A percentile compares a stretch with the other conserved stretches of the same genome.
Evolutionary conservation across 148 eudicot species (phyloP).

Genomic region (Tetragonia tetragonoides): DNA sequence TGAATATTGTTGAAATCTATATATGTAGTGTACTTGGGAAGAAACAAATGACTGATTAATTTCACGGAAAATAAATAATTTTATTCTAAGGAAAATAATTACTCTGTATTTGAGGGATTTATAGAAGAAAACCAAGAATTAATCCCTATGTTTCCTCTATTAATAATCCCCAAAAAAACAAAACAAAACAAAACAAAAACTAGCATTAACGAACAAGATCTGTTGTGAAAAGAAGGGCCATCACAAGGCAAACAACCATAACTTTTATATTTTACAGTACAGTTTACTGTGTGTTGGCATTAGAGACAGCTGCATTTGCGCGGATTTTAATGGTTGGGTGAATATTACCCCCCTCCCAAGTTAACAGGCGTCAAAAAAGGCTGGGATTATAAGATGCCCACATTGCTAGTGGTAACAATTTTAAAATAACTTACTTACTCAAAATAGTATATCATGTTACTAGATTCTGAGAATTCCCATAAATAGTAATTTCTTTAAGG

Average conservation of each 20-base stretch:
- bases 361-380: slow-evolving; percentile 1
- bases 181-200: background rate
- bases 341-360: slow-evolving; percentile 8
- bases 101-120: background rate
- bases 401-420: background rate
- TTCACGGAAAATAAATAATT: background rate
- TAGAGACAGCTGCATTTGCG: slow-evolving; percentile 8
- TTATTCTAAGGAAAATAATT: background rate
- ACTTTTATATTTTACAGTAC: background rate
- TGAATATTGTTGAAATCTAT: slow-evolving; percentile 9
- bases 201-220: slow-evolving; percentile 17
- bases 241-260: background rate
- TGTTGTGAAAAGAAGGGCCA: slow-evolving; percentile 17
- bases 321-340: slow-evolving; percentile 15
- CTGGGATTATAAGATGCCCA: slow-evolving; percentile 23
- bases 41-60: background rate
- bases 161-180: background rate
- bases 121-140: slow-evolving; percentile 3
- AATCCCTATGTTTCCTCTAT: slow-evolving; percentile 2
- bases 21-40: background rate
- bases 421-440: background rate
- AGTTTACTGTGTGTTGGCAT: slow-evolving; percentile 8
- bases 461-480: background rate
- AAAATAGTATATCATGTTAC: background rate
- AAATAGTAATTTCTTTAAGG: background rate